Conservation (phyloP, 495 filamentous ascomycete genomes). For the Penicillium samsonianum region DNA sequence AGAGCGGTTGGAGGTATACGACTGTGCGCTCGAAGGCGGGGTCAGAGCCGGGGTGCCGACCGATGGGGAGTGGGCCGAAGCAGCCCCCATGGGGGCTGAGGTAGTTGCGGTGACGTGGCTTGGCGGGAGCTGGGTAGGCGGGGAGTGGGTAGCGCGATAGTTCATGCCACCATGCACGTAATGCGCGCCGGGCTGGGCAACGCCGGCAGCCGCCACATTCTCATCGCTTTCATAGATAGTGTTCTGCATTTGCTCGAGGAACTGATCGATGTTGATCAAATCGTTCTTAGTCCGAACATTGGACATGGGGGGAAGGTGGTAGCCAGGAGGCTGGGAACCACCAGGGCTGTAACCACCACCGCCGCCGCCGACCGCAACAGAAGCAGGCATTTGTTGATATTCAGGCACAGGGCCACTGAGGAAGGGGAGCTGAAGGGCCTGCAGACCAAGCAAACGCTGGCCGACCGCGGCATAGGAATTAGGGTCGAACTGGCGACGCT, state of each 20-base stretch:
- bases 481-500: conserved; percentile 85
- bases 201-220: conserved; percentile 70
- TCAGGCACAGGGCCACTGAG: conserved; percentile 63
- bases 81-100: conserved; percentile 60
- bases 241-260: conserved; percentile 90
- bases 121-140: conserved; percentile 55
- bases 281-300: conserved; percentile 92
- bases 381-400: conserved; percentile 61
- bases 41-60: conserved; percentile 81
- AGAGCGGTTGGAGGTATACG: conserved; percentile 84
- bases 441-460: conserved; percentile 73
- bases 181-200: conserved; percentile 68
- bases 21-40: conserved; percentile 82
- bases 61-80: conserved; percentile 51
- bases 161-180: conserved; percentile 58
- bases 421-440: conserved; percentile 68
- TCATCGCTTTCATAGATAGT: conserved; percentile 92
- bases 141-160: conserved; percentile 75
- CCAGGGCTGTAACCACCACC: conserved; percentile 53
- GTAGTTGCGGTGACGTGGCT: conserved; percentile 59
- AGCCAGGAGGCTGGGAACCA: conserved; percentile 55
- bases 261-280: conserved; percentile 84
- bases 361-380: conserved; percentile 55
- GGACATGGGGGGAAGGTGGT: conserved; percentile 78
- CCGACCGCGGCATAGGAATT: conserved; percentile 79